A percentile compares a stretch with the other conserved stretches of the same genome.
phyloP scores from a whole-genome alignment of 2,329 filamentous ascomycete genomes.

The Colletotrichum spinosum region DNA sequence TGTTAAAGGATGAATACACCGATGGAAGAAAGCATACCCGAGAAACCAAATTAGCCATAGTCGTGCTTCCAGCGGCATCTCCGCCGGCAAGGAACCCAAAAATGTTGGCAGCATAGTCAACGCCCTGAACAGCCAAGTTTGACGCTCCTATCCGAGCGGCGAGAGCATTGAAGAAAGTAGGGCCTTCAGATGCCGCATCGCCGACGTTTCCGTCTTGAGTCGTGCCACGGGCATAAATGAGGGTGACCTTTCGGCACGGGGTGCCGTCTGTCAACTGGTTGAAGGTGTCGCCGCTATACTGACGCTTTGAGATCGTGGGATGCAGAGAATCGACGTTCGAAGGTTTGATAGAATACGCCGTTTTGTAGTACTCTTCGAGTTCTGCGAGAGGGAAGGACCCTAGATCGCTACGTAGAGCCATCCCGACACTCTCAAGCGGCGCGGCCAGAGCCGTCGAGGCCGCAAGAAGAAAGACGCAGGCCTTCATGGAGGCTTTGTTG shows the following conservation, averaged over 20 bases:
- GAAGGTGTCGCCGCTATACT: constrained; percentile 35
- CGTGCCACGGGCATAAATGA: constrained; percentile 68
- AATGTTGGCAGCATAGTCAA: constrained; percentile 61
- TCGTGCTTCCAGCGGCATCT: constrained; percentile 53
- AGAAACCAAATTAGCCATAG: constrained; percentile 48
- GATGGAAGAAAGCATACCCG: background rate
- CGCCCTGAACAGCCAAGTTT: constrained; percentile 64
- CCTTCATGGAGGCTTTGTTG: constrained; percentile 30
- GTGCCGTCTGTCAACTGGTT: constrained; percentile 40
- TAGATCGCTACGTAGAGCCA: constrained; percentile 9
- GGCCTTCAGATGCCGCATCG: constrained; percentile 53
- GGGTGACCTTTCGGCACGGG: constrained; percentile 58
- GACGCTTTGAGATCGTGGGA: constrained; percentile 25
- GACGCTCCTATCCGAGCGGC: constrained; percentile 52
- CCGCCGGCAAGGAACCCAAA: constrained; percentile 59
- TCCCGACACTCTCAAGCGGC: constrained; percentile 22
- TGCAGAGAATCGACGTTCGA: background rate
- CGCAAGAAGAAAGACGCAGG: constrained; percentile 31
- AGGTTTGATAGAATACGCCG: constrained; percentile 19
- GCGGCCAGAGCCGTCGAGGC: constrained; percentile 30
- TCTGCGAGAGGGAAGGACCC: constrained; percentile 30
- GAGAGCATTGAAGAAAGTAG: constrained; percentile 61
- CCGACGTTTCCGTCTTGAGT: constrained; percentile 65
- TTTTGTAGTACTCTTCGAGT: constrained; percentile 37
- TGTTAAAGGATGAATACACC: background rate